phyloP scores from a whole-genome alignment of 208 protist genomes.

The Wallacemonas sp. region DNA sequence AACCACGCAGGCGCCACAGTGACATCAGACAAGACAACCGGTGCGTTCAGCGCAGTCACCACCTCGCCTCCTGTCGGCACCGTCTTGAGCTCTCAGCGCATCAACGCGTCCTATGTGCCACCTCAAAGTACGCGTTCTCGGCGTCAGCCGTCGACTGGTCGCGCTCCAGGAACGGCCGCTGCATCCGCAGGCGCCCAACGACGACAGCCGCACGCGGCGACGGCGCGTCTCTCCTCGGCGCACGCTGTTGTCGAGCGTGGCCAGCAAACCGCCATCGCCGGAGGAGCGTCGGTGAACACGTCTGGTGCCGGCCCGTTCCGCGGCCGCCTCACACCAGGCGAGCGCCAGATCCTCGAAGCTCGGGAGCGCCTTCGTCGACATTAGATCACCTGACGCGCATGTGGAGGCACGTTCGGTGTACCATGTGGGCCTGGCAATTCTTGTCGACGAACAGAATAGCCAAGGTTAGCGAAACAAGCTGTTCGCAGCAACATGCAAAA shows the following conservation, averaged over 20 bases:
- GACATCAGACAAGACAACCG: neutral
- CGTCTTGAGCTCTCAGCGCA: conserved; percentile 29
- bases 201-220: neutral
- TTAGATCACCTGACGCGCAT: too few species aligned
- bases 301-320: conserved; percentile 2
- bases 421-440: too few species aligned
- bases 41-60: neutral
- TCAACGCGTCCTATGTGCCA: conserved; percentile 22
- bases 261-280: neutral
- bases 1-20: neutral
- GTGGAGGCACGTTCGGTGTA: too few species aligned
- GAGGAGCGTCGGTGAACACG: neutral
- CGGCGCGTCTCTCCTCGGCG: neutral
- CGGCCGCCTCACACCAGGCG: conserved; percentile 60
- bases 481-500: too few species aligned
- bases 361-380: conserved; percentile 51
- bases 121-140: neutral
- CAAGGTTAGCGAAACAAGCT: too few species aligned
- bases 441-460: too few species aligned
- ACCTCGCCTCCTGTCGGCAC: conserved; percentile 60
- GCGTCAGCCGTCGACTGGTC: neutral
- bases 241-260: neutral
- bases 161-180: neutral
- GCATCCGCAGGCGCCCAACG: neutral
- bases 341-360: conserved; percentile 62